These are phyloP conservation scores for Rhynchospora breviuscula DNA, from an alignment of 176 grass and related monocot genomes.

Conservation along the genomic window DNA sequence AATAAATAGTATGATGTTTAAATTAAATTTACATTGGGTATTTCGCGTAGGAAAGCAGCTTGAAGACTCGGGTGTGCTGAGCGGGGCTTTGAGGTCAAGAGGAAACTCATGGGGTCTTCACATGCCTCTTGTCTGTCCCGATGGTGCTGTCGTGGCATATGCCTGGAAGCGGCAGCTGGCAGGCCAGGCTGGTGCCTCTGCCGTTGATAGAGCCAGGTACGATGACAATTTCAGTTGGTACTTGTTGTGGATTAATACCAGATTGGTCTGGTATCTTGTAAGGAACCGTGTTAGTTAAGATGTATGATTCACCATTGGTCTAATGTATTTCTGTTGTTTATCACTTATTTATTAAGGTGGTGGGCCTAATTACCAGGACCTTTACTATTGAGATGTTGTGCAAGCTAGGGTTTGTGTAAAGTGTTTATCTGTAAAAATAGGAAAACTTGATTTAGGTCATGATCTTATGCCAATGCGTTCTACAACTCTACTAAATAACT, in stretches of 20 bases:
- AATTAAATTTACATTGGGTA: neutral
- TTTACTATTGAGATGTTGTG: neutral
- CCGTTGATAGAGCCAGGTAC: conserved; percentile 97
- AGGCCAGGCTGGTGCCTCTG: conserved; percentile 96
- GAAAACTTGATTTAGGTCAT: neutral
- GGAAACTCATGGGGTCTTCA: conserved; percentile 98
- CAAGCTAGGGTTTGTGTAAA: neutral
- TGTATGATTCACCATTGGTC: neutral
- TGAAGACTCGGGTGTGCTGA: conserved; percentile 86
- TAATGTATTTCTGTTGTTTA: neutral
- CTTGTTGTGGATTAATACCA: neutral
- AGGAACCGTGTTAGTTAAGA: neutral
- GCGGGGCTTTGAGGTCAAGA: conserved; percentile 67
- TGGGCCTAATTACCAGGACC: neutral
- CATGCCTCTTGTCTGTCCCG: conserved; percentile 99
- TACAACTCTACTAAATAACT: neutral
- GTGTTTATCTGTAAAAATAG: neutral
- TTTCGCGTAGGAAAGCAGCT: conserved; percentile 70
- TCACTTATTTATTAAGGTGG: neutral
- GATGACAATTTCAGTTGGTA: conserved; percentile 1
- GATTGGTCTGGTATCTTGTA: neutral
- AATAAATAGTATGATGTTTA: neutral
- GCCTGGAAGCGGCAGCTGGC: conserved; percentile 99
- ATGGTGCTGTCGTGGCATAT: conserved; percentile 98
- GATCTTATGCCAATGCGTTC: neutral